Evolutionary conservation across 129 eudicot species (phyloP).

Genomic region (Escallonia herrerae): DNA sequence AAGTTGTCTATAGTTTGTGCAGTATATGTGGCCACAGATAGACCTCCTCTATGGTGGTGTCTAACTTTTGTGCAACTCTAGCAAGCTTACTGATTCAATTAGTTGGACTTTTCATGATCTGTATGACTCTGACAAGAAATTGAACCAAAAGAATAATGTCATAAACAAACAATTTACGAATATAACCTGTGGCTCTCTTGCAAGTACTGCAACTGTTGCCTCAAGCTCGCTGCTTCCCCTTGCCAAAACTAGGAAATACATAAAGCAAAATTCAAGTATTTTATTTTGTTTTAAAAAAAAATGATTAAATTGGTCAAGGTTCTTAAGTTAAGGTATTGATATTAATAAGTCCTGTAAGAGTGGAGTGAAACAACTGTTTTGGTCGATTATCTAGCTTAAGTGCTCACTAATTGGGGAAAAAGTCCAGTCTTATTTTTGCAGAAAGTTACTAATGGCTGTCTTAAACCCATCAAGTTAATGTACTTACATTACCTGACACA

Average conservation of each 20-base stretch:
- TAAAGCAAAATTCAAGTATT: neutral
- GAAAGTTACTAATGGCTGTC: neutral
- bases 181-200: conserved; percentile 60
- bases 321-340: neutral
- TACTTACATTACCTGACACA: too few relatives aligned
- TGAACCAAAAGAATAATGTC: too few relatives aligned
- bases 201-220: conserved; percentile 62
- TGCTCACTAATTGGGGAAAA: neutral
- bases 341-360: too few relatives aligned
- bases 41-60: too few relatives aligned
- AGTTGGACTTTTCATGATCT: too few relatives aligned
- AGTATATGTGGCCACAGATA: too few relatives aligned
- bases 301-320: neutral
- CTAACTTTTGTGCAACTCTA: too few relatives aligned
- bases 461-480: too few relatives aligned
- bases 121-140: too few relatives aligned
- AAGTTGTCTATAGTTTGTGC: too few relatives aligned
- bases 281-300: neutral
- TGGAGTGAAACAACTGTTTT: neutral
- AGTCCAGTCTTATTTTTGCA: neutral
- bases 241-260: conserved; percentile 49
- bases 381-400: neutral
- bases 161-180: too few relatives aligned
- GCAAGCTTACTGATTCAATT: too few relatives aligned
- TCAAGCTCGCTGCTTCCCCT: conserved; percentile 57